Evolutionary conservation across 1,284 basidiomycete genomes (phyloP), one percentile per base, ranked within the genome.

Genomic region (Cutaneotrichosporon dermatis): DNA sequence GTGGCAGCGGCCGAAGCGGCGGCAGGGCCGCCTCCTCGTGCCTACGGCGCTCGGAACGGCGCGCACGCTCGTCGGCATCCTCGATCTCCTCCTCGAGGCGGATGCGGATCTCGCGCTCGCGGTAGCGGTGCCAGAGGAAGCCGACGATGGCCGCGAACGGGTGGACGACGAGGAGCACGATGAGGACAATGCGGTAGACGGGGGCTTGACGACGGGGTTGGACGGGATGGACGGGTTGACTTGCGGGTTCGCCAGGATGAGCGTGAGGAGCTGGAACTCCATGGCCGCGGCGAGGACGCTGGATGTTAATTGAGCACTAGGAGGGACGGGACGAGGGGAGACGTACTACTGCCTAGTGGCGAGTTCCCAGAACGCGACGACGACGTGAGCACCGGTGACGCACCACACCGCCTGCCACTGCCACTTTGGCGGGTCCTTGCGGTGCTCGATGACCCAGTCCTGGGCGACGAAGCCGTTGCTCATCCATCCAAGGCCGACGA

Each of bases 401-500:
- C 57, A 58, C 5, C 60, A 67, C 3, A 76, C 69, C 6, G 78
- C 77, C 40, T 71, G 74, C 72, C 73, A 75, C 5, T 69, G 67
- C 62, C 71, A 76, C 41, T 34, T 55, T n/a, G 7, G 65, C 66
- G 33, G 40, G 25, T 66, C 69, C 62, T 69, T 64, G 4, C 64
- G 59, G 36, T 60, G 54, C 59, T 70, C 65, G 52, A 69, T 63
- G 54, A 73, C 71, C 80, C 80, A 82, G 34, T 74, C 75, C 16
- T 81, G 70, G 6, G 79, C 79, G 58, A 82, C 75, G 69, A 81
- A 80, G 6, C 80, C 79, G 59, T 77, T 77, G 66, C 81, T 80
- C 58, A 80, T 71, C 66, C 80, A 73, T 57, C 80, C 78, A 53
- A 81, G 71, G 58, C 79, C 69, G 64, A 80, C 74, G 3, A 80